Conservation (phyloP, 345 rosid genomes). For the Clarkia xantiana region DNA sequence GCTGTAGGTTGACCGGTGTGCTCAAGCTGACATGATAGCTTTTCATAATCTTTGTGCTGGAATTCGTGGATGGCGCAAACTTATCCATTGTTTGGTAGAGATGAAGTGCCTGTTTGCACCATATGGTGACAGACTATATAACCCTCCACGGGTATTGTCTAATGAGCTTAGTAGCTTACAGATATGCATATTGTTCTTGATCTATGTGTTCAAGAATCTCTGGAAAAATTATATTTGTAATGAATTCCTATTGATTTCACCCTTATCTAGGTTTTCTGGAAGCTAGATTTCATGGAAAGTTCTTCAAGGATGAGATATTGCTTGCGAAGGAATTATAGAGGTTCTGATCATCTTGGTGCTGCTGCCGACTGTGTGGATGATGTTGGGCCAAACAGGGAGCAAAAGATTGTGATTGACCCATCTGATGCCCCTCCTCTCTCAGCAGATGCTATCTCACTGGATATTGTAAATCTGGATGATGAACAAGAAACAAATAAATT, state of each 20-base stretch:
- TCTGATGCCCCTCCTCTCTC: slow-evolving; percentile 61
- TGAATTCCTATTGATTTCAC: slow-evolving; percentile 3
- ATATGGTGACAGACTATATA: slow-evolving; percentile 39
- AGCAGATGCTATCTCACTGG: slow-evolving; percentile 80
- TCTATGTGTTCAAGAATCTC: too few species aligned
- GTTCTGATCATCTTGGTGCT: slow-evolving; percentile 84
- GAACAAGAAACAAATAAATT: slow-evolving; percentile 48
- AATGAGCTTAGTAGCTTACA: neutral
- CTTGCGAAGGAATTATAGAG: slow-evolving; percentile 66
- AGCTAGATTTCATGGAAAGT: slow-evolving; percentile 90
- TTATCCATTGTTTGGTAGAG: slow-evolving; percentile 74
- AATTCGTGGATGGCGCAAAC: slow-evolving; percentile 83
- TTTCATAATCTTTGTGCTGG: slow-evolving; percentile 47
- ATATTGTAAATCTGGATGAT: slow-evolving; percentile 59
- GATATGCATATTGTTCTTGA: neutral
- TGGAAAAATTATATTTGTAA: too few species aligned
- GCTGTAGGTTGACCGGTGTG: slow-evolving; percentile 73
- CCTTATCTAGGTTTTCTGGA: slow-evolving; percentile 75
- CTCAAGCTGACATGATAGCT: slow-evolving; percentile 60
- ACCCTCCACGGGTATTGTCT: slow-evolving; percentile 47
- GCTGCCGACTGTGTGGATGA: slow-evolving; percentile 82
- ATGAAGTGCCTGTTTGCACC: slow-evolving; percentile 81
- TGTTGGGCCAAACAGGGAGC: slow-evolving; percentile 24
- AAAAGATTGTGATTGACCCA: slow-evolving; percentile 35
- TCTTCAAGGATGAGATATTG: slow-evolving; percentile 91